A percentile compares a stretch with the other conserved stretches of the same genome.
Conservation (phyloP, 768 basidiomycete genomes). For the Cyathus striatus region DNA sequence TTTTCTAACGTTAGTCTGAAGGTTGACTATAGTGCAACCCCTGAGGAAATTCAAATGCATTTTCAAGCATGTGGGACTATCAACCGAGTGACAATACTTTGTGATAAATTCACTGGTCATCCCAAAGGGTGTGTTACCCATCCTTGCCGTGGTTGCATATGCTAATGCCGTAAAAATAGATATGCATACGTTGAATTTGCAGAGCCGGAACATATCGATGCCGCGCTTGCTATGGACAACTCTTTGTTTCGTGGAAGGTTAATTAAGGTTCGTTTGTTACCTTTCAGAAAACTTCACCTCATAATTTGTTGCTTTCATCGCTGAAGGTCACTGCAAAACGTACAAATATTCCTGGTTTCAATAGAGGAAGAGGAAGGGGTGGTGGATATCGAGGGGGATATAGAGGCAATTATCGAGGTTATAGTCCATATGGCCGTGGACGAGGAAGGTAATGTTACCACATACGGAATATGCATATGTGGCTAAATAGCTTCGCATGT, state of each 20-base stretch:
- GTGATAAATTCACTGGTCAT: constrained; percentile 99
- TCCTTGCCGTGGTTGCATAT: constrained; percentile 4
- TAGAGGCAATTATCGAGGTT: constrained; percentile 44
- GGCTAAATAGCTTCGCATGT: not conserved
- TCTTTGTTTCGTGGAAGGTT: constrained; percentile 91
- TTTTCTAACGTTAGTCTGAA: constrained; percentile 23
- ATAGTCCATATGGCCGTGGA: constrained; percentile 56
- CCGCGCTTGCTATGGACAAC: constrained; percentile 91
- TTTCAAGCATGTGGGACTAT: constrained; percentile 98
- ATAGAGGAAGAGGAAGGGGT: constrained; percentile 74
- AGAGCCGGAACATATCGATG: constrained; percentile 85
- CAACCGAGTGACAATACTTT: constrained; percentile 97
- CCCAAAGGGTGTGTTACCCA: constrained; percentile 77
- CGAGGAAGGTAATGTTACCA: constrained; percentile 66
- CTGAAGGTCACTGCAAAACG: constrained; percentile 88
- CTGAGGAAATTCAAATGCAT: constrained; percentile 96
- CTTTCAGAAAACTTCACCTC: not conserved
- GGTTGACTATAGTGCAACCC: constrained; percentile 97
- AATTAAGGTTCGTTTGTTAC: constrained; percentile 61
- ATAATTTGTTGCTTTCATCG: constrained; percentile 1
- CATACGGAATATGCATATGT: constrained; percentile 2
- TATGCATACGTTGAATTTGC: constrained; percentile 99
- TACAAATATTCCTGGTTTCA: constrained; percentile 93
- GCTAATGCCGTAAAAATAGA: constrained; percentile 31
- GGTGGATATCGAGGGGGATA: constrained; percentile 46